phyloP scores from a whole-genome alignment of 352 stramenopile species.

The Plasmopara halstedii region DNA sequence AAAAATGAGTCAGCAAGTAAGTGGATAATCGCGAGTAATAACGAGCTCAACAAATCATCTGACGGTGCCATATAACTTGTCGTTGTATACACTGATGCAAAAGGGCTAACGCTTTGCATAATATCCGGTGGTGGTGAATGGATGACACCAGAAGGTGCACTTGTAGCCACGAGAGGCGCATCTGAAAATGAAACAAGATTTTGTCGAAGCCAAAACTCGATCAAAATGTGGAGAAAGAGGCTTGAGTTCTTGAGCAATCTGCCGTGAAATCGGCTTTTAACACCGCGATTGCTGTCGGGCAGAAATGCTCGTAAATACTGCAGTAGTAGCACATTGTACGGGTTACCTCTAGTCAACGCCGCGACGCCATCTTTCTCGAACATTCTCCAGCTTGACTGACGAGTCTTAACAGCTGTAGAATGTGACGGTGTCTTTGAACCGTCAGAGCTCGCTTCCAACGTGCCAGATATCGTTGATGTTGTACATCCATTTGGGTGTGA shows the following conservation, averaged over 20 bases:
- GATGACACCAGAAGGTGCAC: slow-evolving; percentile 14
- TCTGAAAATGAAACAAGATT: slow-evolving; percentile 82
- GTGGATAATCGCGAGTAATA: slow-evolving; percentile 77
- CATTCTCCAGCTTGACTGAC: slow-evolving; percentile 58
- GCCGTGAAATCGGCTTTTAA: slow-evolving; percentile 70
- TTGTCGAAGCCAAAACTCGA: slow-evolving; percentile 85
- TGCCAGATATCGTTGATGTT: slow-evolving; percentile 2
- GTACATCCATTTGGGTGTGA: slow-evolving; percentile 43
- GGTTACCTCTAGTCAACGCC: slow-evolving; percentile 59
- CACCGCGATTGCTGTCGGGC: slow-evolving; percentile 45
- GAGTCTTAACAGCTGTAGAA: slow-evolving; percentile 42
- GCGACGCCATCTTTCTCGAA: slow-evolving; percentile 62
- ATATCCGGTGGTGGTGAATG: slow-evolving; percentile 9
- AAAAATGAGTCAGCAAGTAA: slow-evolving; percentile 78
- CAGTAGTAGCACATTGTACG: slow-evolving; percentile 79
- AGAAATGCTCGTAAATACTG: slow-evolving; percentile 80
- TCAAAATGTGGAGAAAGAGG: slow-evolving; percentile 78
- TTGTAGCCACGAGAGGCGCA: slow-evolving; percentile 26
- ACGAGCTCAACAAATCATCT: slow-evolving; percentile 72
- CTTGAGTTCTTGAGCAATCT: slow-evolving; percentile 73
- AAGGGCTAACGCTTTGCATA: slow-evolving; percentile 43
- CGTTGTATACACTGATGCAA: slow-evolving; percentile 68
- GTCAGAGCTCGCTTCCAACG: slow-evolving; percentile 23
- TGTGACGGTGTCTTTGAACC: slow-evolving; percentile 36
- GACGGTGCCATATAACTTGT: slow-evolving; percentile 82